Evolutionary conservation across 306 rosid genomes (phyloP).

Genomic region (Fragaria ananassa): DNA sequence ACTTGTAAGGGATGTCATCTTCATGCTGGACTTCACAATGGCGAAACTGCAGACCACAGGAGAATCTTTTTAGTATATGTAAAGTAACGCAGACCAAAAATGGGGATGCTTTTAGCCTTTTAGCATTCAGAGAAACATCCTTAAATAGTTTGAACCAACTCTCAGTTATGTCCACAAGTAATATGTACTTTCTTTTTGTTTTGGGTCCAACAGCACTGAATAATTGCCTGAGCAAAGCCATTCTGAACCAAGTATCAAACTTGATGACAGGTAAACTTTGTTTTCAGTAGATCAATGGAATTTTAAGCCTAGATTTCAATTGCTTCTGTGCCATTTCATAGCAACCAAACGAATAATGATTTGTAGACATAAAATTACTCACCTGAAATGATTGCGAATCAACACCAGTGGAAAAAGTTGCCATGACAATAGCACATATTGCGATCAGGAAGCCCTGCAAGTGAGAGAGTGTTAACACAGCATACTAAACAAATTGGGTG

Average conservation of each 20-base stretch:
- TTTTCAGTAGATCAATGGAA: not conserved
- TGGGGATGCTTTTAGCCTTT: not conserved
- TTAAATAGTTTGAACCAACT: not conserved
- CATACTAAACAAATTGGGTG: not conserved
- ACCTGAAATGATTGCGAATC: conserved; percentile 90
- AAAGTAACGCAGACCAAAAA: not conserved
- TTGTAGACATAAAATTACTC: conserved; percentile 5
- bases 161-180: not conserved
- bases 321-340: not conserved
- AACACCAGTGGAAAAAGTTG: conserved; percentile 85
- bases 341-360: not conserved
- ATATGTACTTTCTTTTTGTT: not conserved
- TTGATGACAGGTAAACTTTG: not conserved
- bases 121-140: not conserved
- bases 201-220: not conserved
- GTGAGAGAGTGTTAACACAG: conserved; percentile 17
- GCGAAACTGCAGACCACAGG: conserved; percentile 45
- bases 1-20: conserved; percentile 65
- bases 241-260: not conserved
- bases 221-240: not conserved
- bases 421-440: conserved; percentile 69
- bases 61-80: not conserved
- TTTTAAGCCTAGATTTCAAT: not conserved
- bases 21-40: conserved; percentile 47
- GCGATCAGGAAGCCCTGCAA: conserved; percentile 75